Evolutionary conservation across 1,284 basidiomycete species (phyloP), one percentile per base, ranked within the genome.

Genomic region (Leucocoprinus gongylophorus): DNA sequence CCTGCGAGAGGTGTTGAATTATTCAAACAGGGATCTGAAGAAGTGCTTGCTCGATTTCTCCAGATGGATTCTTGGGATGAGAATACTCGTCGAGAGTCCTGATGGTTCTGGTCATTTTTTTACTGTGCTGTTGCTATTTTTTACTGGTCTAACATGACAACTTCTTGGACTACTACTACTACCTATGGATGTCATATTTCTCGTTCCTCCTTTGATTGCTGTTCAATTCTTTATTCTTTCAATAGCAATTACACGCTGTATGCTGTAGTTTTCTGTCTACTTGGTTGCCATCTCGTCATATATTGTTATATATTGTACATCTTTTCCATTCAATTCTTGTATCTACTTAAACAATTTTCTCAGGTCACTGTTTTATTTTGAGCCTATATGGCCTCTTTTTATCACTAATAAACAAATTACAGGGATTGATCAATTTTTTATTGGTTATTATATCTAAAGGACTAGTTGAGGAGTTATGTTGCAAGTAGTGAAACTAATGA

Each of bases 1-100:
- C 86, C 88, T 17, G 81, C 84, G 10, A 78, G 88, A 18, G 83
- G 83, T 40, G 82, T 91, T 6, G 88, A 91, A 51, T 59, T 85
- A 35, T 89, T 91, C 68, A 91, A 89, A 66, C 79, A 79, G 51
- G 83, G 85, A 18, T 89, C 88, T 2, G 89, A 93, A 63, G 85
- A 91, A 60, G 87, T 90, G 13, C 71, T 92, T 35, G 79, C 83
- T 7, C 74, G 84, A 37, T 91, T 92, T 68, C 69, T 91, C 70
- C 81, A 78, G 59, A 83, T 84, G 74, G 81, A 83, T 28, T 79
- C 82, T 50, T 84, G 80, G 75, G 81, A 83, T 51, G 79, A 81
- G 28, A 78, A 79, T 41, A 63, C 52, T 49, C 61, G 55, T 42
- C 62, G 55, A 57, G 30, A 26, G 50, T 39, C 29, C 21, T 51